A percentile compares a stretch with the other conserved stretches of the same genome.
Evolutionary conservation across 805 yeast genomes (phyloP).

Genomic region (Sugiyamaella smithiae): DNA sequence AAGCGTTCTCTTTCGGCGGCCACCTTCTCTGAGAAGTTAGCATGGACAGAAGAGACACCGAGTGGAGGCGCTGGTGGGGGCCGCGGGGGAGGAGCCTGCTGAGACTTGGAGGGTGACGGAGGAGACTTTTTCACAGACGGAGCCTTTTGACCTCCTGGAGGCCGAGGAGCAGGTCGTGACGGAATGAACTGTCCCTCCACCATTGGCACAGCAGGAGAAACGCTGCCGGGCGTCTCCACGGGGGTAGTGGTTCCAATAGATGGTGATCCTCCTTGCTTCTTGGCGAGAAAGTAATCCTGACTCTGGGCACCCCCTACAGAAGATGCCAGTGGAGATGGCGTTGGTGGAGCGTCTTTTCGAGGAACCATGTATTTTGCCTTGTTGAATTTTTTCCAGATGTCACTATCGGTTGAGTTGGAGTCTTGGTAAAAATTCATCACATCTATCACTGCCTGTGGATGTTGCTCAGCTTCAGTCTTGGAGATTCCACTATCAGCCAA

Average conservation of each 20-base stretch:
- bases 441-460: slow-evolving; percentile 93
- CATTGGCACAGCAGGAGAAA: background rate
- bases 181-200: slow-evolving; percentile 24
- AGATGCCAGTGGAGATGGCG: background rate
- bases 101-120: slow-evolving; percentile 15
- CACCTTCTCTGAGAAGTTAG: slow-evolving; percentile 26
- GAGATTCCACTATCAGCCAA: slow-evolving; percentile 85
- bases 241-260: background rate
- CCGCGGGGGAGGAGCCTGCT: slow-evolving; percentile 36
- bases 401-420: slow-evolving; percentile 25
- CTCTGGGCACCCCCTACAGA: background rate
- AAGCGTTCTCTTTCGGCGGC: slow-evolving; percentile 27
- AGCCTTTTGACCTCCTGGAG: slow-evolving; percentile 22
- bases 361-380: slow-evolving; percentile 19
- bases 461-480: slow-evolving; percentile 79
- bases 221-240: background rate
- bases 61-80: slow-evolving; percentile 45
- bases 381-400: slow-evolving; percentile 31
- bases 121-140: slow-evolving; percentile 6
- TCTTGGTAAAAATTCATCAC: slow-evolving; percentile 73
- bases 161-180: slow-evolving; percentile 33
- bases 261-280: background rate
- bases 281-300: background rate
- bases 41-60: slow-evolving; percentile 33
- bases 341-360: background rate